These are phyloP conservation scores for Euphorbia celastroides DNA, from an alignment of 441 rosid species.

Conservation along the genomic window DNA sequence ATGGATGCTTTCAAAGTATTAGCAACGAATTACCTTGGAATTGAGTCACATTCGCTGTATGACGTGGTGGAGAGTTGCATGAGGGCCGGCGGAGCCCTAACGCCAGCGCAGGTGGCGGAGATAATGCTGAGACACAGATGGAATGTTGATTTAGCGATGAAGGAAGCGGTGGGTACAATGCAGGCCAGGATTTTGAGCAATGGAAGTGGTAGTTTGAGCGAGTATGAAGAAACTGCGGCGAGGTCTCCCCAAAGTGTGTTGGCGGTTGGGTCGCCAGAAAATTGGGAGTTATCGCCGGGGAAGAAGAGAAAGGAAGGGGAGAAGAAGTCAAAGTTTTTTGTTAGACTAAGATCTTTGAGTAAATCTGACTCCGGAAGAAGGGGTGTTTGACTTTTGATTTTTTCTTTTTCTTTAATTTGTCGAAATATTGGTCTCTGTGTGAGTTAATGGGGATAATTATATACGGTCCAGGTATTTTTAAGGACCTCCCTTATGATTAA, in stretches of 20 bases:
- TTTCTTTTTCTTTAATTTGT: neutral
- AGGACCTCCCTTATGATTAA: too few species aligned
- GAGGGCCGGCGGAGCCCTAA: constrained; percentile 36
- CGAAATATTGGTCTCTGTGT: neutral
- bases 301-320: constrained; percentile 27
- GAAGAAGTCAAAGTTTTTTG: constrained; percentile 32
- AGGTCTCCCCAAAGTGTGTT: constrained; percentile 44
- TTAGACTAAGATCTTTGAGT: constrained; percentile 40
- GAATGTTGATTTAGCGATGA: constrained; percentile 35
- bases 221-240: constrained; percentile 27
- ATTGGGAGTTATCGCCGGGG: constrained; percentile 32
- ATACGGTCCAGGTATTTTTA: too few species aligned
- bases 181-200: constrained; percentile 24
- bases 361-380: constrained; percentile 37
- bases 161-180: constrained; percentile 39
- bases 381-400: constrained; percentile 17
- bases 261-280: constrained; percentile 31
- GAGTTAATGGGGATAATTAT: too few species aligned
- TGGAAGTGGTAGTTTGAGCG: constrained; percentile 12
- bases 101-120: constrained; percentile 46
- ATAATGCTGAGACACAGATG: constrained; percentile 33
- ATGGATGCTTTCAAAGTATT: constrained; percentile 32
- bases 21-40: constrained; percentile 29
- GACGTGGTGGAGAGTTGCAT: constrained; percentile 39
- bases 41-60: constrained; percentile 29